Conservation (phyloP, 2,329 filamentous ascomycete species). For the Diaporthe sp. region DNA sequence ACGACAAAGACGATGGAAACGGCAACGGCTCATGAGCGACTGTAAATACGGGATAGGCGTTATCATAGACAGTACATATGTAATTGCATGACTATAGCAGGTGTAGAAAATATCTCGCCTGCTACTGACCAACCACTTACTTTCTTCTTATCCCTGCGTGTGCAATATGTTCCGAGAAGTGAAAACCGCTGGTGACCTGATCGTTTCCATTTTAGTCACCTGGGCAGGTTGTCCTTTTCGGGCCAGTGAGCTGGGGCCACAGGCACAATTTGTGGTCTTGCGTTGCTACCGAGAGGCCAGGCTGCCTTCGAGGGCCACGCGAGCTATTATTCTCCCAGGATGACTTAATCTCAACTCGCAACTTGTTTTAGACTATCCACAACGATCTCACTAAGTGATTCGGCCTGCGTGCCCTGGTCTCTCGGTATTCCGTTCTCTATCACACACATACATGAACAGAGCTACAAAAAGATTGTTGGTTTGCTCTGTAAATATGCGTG, state of each 20-base stretch:
- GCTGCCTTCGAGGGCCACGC: background rate
- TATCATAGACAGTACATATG: constrained; percentile 23
- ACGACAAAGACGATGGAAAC: constrained; percentile 13
- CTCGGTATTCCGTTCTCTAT: too few species aligned
- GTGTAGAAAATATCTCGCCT: constrained; percentile 2
- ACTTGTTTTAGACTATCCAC: background rate
- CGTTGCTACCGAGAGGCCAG: background rate
- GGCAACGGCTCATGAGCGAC: constrained; percentile 7
- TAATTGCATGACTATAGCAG: constrained; percentile 27
- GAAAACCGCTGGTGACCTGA: background rate
- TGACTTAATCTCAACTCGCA: background rate
- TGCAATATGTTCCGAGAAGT: background rate
- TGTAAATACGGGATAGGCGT: constrained; percentile 23
- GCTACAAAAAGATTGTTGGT: too few species aligned
- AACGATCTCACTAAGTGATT: background rate
- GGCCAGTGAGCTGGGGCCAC: background rate
- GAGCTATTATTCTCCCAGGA: background rate
- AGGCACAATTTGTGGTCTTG: background rate
- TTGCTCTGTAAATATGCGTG: background rate
- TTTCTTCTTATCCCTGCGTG: background rate
- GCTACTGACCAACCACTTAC: background rate
- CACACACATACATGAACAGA: too few species aligned
- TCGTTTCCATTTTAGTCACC: too few species aligned
- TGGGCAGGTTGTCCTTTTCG: too few species aligned
- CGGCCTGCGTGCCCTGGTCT: too few species aligned